These are phyloP conservation scores for Metarhizium album DNA, from an alignment of 2,329 filamentous ascomycete genomes.

Conservation along the genomic window DNA sequence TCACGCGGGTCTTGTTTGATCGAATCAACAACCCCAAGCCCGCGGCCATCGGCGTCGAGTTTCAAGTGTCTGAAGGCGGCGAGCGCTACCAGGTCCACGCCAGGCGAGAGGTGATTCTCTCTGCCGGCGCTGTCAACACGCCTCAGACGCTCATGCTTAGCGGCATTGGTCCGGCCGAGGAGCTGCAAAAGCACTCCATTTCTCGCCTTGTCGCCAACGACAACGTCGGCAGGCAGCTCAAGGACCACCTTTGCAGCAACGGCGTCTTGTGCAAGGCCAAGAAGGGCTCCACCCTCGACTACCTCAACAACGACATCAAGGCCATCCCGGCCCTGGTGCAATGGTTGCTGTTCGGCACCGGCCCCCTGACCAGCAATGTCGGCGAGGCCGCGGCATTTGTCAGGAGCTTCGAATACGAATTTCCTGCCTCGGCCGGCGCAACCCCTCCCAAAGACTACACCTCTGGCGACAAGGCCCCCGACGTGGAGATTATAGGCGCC, in stretches of 20 bases:
- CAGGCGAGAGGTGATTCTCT: slow-evolving; percentile 9
- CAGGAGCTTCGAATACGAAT: slow-evolving; percentile 9
- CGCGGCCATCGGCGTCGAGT: slow-evolving; percentile 10
- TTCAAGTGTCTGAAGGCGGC: slow-evolving; percentile 5
- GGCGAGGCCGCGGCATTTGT: slow-evolving; percentile 11
- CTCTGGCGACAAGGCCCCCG: slow-evolving; percentile 9
- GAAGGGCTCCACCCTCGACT: slow-evolving; percentile 8
- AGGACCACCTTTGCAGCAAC: slow-evolving; percentile 14
- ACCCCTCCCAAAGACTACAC: slow-evolving; percentile 10
- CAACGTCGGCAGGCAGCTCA: slow-evolving; percentile 47
- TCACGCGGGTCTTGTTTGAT: slow-evolving; percentile 10
- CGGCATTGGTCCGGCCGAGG: slow-evolving; percentile 3
- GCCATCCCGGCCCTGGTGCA: slow-evolving; percentile 9
- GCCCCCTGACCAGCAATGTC: slow-evolving; percentile 11
- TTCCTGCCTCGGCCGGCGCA: background rate
- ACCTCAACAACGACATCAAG: slow-evolving; percentile 8
- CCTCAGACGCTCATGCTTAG: slow-evolving; percentile 5
- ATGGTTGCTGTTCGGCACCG: slow-evolving; percentile 10
- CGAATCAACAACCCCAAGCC: slow-evolving; percentile 5
- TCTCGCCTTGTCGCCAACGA: slow-evolving; percentile 41
- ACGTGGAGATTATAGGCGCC: slow-evolving; percentile 10
- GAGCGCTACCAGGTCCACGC: slow-evolving; percentile 19
- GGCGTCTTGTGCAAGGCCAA: slow-evolving; percentile 10
- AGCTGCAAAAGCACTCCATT: slow-evolving; percentile 4
- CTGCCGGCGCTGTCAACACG: slow-evolving; percentile 4